Evolutionary conservation across 352 stramenopile species (phyloP), one percentile per base, ranked within the genome.

Genomic region (Globisporangium splendens): DNA sequence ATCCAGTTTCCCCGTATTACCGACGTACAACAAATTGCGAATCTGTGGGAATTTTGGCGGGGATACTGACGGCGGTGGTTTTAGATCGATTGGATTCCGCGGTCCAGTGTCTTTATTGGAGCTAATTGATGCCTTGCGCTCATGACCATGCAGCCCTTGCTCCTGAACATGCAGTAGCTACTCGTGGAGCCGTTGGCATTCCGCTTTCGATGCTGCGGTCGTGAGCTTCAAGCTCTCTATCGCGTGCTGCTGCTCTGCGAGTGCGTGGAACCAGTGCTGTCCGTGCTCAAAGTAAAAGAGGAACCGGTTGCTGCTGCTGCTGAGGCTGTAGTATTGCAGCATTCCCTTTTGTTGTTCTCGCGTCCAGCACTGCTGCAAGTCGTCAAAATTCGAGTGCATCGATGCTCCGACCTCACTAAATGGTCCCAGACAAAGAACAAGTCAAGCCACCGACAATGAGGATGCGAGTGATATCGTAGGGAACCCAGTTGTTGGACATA

Each of bases 231-330:
- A 57, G 8, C 43, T 70, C 15, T 73, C 55, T 8, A 24, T 53
- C 6, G 54, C 43, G 17, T 59, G 56, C 54, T 79, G 69, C 20
- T 82, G 61, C 13, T 46, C 50, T 1, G 44, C 58, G 10, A 77
- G 48, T 20, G 70, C 70, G 11, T 80, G 70, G 22, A 80, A 84
- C 75, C 75, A 84, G 58, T 63, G 68, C 31, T 66, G 64, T 1
- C 75, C 79, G 35, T 73, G 69, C 47, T 86, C 62, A n/a, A 87
- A 79, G 50, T 76, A 77, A 11, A 77, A 52, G 22, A 75, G 60
- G 12, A 74, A 78, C 0, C 65, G 69, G 13, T 70, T 68, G 11
- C 46, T 35, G 24, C 24, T 31, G 24, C 24, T 31, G 28, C 28
- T 35, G 28, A 35, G 58, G 17, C 47, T 15, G 6, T 52, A 39